Evolutionary conservation across 768 basidiomycete species (phyloP).

Genomic region (Trametes gibbosa): DNA sequence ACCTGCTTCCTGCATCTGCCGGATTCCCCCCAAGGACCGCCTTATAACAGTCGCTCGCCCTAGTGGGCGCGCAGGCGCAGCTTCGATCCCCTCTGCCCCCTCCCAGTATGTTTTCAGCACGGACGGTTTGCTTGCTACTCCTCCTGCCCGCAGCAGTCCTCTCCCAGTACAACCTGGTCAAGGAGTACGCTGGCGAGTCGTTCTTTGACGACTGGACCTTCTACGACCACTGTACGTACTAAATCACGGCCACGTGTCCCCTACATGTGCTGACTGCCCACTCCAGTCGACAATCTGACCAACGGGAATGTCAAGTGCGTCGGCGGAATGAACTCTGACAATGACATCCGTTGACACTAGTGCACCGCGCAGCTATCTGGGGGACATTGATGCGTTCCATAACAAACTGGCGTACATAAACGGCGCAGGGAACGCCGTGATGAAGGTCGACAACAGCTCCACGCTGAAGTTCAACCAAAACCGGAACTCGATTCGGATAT

Average conservation of each 20-base stretch:
- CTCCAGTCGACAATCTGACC: slow-evolving; percentile 64
- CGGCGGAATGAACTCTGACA: neutral
- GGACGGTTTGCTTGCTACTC: neutral
- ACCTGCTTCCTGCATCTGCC: neutral
- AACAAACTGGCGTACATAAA: slow-evolving; percentile 63
- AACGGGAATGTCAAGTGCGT: slow-evolving; percentile 58
- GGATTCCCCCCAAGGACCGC: slow-evolving; percentile 11
- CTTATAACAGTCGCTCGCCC: slow-evolving; percentile 14
- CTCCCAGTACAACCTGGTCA: slow-evolving; percentile 47
- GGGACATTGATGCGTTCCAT: slow-evolving; percentile 40
- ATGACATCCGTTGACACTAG: neutral
- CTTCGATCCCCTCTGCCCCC: neutral
- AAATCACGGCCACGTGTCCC: slow-evolving; percentile 1
- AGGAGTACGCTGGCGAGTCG: slow-evolving; percentile 54
- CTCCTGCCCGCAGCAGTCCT: slow-evolving; percentile 14
- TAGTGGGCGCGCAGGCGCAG: neutral
- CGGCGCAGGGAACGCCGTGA: slow-evolving; percentile 67
- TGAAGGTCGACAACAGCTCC: slow-evolving; percentile 72
- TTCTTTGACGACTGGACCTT: slow-evolving; percentile 74
- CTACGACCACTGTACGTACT: slow-evolving; percentile 50
- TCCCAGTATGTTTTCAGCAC: slow-evolving; percentile 7
- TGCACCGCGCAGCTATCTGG: slow-evolving; percentile 43
- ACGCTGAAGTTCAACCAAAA: slow-evolving; percentile 50
- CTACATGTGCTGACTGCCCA: neutral
- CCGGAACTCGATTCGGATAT: slow-evolving; percentile 66